Evolutionary conservation across 768 basidiomycete species (phyloP).

Genomic region (Tylopilus intermedius): DNA sequence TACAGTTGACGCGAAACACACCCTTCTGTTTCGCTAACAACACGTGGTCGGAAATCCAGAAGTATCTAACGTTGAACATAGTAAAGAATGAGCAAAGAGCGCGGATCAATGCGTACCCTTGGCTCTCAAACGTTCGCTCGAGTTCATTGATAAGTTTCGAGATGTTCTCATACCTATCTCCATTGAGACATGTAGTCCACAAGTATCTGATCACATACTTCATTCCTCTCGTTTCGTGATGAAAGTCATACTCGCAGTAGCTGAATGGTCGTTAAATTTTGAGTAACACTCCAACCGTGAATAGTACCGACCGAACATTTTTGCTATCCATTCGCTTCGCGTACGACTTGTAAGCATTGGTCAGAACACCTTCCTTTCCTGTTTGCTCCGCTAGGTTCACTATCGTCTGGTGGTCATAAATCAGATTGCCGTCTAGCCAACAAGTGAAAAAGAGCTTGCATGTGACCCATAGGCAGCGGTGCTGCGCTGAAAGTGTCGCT

Average conservation of each 20-base stretch:
- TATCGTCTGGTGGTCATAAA: constrained; percentile 47
- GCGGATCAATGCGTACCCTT: constrained; percentile 51
- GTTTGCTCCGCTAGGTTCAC: constrained; percentile 89
- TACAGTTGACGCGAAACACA: constrained; percentile 88
- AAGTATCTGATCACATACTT: constrained; percentile 47
- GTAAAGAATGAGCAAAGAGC: constrained; percentile 1
- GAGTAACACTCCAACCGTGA: neutral
- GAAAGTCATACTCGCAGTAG: constrained; percentile 88
- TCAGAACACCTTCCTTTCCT: constrained; percentile 82
- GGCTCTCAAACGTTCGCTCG: constrained; percentile 68
- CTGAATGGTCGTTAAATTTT: constrained; percentile 31
- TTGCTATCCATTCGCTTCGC: constrained; percentile 52
- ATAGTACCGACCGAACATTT: constrained; percentile 49
- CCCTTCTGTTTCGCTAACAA: constrained; percentile 80
- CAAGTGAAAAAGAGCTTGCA: constrained; percentile 37
- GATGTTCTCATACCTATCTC: constrained; percentile 80
- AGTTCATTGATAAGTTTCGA: constrained; percentile 67
- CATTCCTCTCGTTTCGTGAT: constrained; percentile 91
- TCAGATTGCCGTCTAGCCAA: constrained; percentile 5
- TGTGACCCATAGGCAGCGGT: constrained; percentile 71
- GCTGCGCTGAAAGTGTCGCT: constrained; percentile 67
- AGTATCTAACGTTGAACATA: constrained; percentile 47
- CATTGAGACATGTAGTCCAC: constrained; percentile 1
- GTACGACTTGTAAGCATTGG: constrained; percentile 70
- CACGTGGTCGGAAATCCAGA: constrained; percentile 71